Evolutionary conservation across 1,139 yeast genomes (phyloP), one percentile per base, ranked within the genome.

Genomic region (Sugiyamaella castrensis): DNA sequence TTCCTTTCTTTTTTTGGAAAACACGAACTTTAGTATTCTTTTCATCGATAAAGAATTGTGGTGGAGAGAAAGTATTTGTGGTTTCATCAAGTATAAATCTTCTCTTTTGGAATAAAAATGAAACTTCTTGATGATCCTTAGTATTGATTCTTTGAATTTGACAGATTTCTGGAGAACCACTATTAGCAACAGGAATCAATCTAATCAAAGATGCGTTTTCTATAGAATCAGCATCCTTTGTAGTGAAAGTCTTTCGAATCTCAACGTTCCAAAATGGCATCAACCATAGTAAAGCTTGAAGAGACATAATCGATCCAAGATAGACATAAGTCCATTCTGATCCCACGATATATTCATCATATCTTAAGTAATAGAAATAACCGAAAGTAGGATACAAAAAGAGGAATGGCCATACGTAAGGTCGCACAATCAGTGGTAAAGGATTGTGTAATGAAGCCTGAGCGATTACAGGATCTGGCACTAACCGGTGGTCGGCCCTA

Each of bases 241-340:
- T 87, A 63, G 88, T 86, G 71, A 92, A 89, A n/a, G 68, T 68
- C 33, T 87, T 78, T 55, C 81, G 79, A 53, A 92, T 71, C 49
- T 80, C 76, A 51, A 89, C 79, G 64, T 84, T 88, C 99, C 99
- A 92, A 64, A 86, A 86, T n/a, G 98, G 97, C 81, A 89, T 80
- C 66, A 92, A 78, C 84, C 92, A 79, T 51, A 92, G 71, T 65
- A 92, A 73, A 52, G 83, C 72, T 65, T 92, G 94, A 50, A 85
- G 54, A 7, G 96, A 81, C 30, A 84, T 68, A 48, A 91, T 75
- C 8, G 88, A 69, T 51, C 95, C 85, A 40, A 88, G 72, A 61
- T 81, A 91, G 34, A 92, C 95, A 68, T 87, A 88, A 0, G 98
- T 92, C 81, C 81, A 75, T 69, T 84, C 89, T 46, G 76, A 71